Evolutionary conservation across 441 rosid species (phyloP), one percentile per base, ranked within the genome.

Genomic region (Jatropha podagrica): DNA sequence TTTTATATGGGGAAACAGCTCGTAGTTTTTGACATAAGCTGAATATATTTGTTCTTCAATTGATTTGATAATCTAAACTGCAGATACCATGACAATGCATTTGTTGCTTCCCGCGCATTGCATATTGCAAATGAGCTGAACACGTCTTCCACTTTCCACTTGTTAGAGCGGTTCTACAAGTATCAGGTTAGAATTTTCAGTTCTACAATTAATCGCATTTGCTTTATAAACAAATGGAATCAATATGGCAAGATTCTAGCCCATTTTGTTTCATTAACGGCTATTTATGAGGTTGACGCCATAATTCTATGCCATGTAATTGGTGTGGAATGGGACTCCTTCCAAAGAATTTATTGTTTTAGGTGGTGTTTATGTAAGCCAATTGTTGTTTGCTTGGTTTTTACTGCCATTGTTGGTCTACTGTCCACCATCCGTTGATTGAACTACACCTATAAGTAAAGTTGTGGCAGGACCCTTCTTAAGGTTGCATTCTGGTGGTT

Each of bases 1-100:
- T 32, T 32, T 32, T 32, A 32, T 32, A 32, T 32, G 32, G 32
- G 32, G 32, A 32, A 32, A 32, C 32, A 32, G 32, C 32, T 32
- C 32, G 32, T 32, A 32, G 32, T 38, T 8, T 48, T 68, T 49
- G 12, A 11, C 13, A 23, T 69, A 15, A 49, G 13, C 5, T 73
- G 7, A 41, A 1, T 4, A 37, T 61, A 14, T 0, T 48, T 65
- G 18, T 51, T 38, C 32, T 27, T 7, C 18, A 9, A 15, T 15
- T 51, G 74, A 51, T 63, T 8, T 71, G 10, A 15, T 52, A 15
- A 5, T 5, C 4, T 51, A 64, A 67, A 54, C 69, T 81, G 85
- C 89, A 94, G 93, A 52, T 92, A 86, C 82, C 97, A 91, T 78
- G 98, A 92, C 78, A 86, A 90, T 75, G 95, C 98, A 4, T 92